Conservation (phyloP, 805 yeast genomes). For the Candida andamanensis region DNA sequence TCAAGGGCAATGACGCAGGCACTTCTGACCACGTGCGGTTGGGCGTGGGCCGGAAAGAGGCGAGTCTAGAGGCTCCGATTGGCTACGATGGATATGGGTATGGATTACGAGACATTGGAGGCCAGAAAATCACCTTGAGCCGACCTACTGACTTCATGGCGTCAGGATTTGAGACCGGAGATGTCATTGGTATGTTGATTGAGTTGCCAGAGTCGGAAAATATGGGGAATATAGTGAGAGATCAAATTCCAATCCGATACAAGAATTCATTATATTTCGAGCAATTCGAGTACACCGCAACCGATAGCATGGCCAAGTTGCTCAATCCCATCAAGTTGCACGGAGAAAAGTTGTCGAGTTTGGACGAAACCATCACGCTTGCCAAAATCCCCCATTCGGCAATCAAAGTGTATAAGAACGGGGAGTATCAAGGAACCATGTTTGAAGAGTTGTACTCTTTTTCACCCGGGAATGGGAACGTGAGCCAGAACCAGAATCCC, state of each 20-base stretch:
- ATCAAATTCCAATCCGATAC: constrained; percentile 82
- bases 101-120: constrained; percentile 75
- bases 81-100: constrained; percentile 95
- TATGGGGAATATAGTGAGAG: constrained; percentile 60
- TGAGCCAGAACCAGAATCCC: constrained; percentile 39
- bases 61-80: constrained; percentile 88
- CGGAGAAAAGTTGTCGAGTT: constrained; percentile 51
- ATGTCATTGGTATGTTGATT: constrained; percentile 73
- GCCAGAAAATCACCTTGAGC: constrained; percentile 72
- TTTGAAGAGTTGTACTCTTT: constrained; percentile 69
- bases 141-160: constrained; percentile 53
- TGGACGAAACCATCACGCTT: constrained; percentile 14
- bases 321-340: constrained; percentile 66
- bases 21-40: constrained; percentile 58
- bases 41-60: constrained; percentile 82
- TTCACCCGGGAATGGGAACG: constrained; percentile 59
- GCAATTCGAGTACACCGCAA: constrained; percentile 70
- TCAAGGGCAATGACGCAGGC: constrained; percentile 31
- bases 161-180: constrained; percentile 63
- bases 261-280: constrained; percentile 77
- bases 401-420: constrained; percentile 73
- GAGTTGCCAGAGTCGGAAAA: constrained; percentile 49
- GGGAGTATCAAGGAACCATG: constrained; percentile 58
- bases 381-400: constrained; percentile 54
- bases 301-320: constrained; percentile 68